Evolutionary conservation across 805 yeast genomes (phyloP).

Genomic region (Starmerella cellae): DNA sequence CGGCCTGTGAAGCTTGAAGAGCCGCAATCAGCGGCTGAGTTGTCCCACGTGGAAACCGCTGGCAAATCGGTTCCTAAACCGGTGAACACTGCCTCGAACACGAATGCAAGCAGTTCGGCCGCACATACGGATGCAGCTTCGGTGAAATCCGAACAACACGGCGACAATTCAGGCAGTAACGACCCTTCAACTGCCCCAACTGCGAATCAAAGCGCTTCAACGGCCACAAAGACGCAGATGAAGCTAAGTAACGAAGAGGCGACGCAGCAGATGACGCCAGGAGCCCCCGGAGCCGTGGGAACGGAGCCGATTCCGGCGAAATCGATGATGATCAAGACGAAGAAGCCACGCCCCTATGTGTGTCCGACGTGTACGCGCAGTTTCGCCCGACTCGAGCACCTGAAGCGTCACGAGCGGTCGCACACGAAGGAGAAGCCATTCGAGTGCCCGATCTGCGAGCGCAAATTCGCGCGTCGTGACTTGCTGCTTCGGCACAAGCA

Average conservation of each 20-base stretch:
- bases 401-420: slow-evolving; percentile 83
- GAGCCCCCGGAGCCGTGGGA: slow-evolving; percentile 14
- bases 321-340: slow-evolving; percentile 70
- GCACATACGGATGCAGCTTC: too few species aligned
- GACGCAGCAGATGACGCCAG: slow-evolving; percentile 1
- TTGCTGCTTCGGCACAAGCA: slow-evolving; percentile 78
- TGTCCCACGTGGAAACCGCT: too few species aligned
- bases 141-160: too few species aligned
- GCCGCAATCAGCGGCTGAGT: too few species aligned
- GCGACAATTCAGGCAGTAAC: too few species aligned
- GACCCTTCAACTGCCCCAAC: too few species aligned
- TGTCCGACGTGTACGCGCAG: slow-evolving; percentile 88
- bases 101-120: too few species aligned
- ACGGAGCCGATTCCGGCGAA: slow-evolving; percentile 73
- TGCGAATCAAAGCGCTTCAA: too few species aligned
- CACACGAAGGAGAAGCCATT: slow-evolving; percentile 95
- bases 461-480: slow-evolving; percentile 80
- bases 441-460: slow-evolving; percentile 90
- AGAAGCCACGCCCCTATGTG: slow-evolving; percentile 86
- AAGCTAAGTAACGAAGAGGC: not conserved
- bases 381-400: slow-evolving; percentile 87
- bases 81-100: too few species aligned
- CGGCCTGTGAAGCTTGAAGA: too few species aligned
- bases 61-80: too few species aligned
- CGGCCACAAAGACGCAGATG: too few species aligned